Evolutionary conservation across 1,284 basidiomycete genomes (phyloP).

Genomic region (Malassezia vespertilionis): DNA sequence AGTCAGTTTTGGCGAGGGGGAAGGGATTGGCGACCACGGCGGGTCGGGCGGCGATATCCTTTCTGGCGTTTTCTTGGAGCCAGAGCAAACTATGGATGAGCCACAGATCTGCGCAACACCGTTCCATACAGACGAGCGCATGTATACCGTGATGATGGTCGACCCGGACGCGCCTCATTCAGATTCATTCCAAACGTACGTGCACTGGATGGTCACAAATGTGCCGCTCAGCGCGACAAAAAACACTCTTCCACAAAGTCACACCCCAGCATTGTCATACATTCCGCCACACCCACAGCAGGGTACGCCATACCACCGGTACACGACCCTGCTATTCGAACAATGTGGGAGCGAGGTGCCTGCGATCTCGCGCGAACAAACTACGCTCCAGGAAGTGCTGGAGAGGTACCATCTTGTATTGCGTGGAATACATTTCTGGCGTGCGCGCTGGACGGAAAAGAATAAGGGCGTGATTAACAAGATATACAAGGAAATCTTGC

Average conservation of each 20-base stretch:
- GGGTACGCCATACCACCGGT: constrained; percentile 76
- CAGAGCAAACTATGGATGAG: constrained; percentile 54
- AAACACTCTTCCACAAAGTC: constrained; percentile 34
- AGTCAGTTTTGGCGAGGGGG: constrained; percentile 53
- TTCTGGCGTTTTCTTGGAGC: constrained; percentile 53
- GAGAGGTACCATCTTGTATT: no score
- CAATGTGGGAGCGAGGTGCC: constrained; percentile 49
- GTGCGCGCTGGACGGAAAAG: constrained; percentile 57
- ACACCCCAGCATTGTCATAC: constrained; percentile 61
- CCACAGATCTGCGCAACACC: constrained; percentile 62
- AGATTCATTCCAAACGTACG: constrained; percentile 59
- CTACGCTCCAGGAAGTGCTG: constrained; percentile 57
- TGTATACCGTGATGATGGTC: constrained; percentile 79
- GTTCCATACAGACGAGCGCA: constrained; percentile 65
- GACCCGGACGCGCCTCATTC: constrained; percentile 76
- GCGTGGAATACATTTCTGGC: constrained; percentile 67
- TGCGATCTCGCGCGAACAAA: constrained; percentile 56
- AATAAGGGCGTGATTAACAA: constrained; percentile 55
- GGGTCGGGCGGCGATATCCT: constrained; percentile 55
- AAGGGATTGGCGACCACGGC: constrained; percentile 46
- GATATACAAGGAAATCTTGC: constrained; percentile 59
- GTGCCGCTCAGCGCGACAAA: constrained; percentile 37
- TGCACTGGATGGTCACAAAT: constrained; percentile 72
- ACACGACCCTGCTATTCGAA: constrained; percentile 64
- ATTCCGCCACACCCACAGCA: constrained; percentile 75